Evolutionary conservation across 768 basidiomycete genomes (phyloP).

Genomic region (Trametes villosa): DNA sequence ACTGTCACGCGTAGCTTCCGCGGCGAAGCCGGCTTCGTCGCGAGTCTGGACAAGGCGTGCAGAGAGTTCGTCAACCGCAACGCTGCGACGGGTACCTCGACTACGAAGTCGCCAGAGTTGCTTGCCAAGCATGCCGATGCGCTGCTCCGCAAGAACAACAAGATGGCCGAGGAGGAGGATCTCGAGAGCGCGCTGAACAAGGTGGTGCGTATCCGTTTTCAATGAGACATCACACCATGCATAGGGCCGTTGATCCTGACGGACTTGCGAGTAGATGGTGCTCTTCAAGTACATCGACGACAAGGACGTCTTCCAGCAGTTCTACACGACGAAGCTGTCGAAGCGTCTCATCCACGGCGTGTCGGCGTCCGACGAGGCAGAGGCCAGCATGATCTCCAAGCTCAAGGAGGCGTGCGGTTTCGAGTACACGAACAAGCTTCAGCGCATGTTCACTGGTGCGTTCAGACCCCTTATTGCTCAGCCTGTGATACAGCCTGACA

Average conservation of each 20-base stretch:
- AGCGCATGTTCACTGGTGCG: conserved; percentile 94
- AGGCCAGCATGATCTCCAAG: conserved; percentile 97
- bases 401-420: conserved; percentile 96
- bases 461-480: not conserved
- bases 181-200: conserved; percentile 89
- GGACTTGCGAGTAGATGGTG: conserved; percentile 70
- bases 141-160: conserved; percentile 91
- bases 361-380: conserved; percentile 94
- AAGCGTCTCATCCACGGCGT: conserved; percentile 90
- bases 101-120: conserved; percentile 88
- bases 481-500: not conserved
- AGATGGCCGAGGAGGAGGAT: conserved; percentile 90
- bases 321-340: conserved; percentile 93
- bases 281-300: conserved; percentile 98
- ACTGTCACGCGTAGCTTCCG: conserved; percentile 88
- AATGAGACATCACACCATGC: not conserved
- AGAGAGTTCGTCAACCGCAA: conserved; percentile 95
- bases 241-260: not conserved
- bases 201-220: conserved; percentile 59
- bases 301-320: conserved; percentile 98
- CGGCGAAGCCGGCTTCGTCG: conserved; percentile 92
- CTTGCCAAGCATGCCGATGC: conserved; percentile 92
- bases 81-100: conserved; percentile 81
- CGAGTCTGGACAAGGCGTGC: conserved; percentile 93
- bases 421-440: conserved; percentile 95